These are phyloP conservation scores for Auriscalpium microsporum DNA, from an alignment of 768 basidiomycete species.

Conservation along the genomic window DNA sequence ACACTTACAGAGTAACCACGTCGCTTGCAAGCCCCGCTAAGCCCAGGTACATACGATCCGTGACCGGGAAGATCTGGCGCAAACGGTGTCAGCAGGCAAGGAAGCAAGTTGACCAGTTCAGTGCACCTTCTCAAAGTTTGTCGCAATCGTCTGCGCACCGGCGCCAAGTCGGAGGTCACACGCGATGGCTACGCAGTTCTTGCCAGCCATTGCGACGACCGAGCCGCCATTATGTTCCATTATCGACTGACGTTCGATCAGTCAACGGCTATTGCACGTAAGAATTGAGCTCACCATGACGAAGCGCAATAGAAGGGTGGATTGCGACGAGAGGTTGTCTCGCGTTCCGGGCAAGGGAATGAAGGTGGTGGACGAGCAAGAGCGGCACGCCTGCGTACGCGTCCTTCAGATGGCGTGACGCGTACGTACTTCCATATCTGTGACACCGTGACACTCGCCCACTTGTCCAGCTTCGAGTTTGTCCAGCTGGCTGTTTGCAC, in stretches of 20 bases:
- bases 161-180: constrained; percentile 85
- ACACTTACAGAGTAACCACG: constrained; percentile 76
- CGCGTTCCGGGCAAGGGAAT: too few relatives aligned
- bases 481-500: too few relatives aligned
- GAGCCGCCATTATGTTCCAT: constrained; percentile 97
- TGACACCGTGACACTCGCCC: too few relatives aligned
- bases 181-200: constrained; percentile 87
- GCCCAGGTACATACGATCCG: constrained; percentile 86
- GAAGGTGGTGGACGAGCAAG: too few relatives aligned
- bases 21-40: constrained; percentile 91
- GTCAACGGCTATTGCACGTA: neutral
- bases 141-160: constrained; percentile 76
- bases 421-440: too few relatives aligned
- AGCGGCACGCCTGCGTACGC: too few relatives aligned
- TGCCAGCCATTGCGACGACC: constrained; percentile 95
- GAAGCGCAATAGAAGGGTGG: too few relatives aligned
- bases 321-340: too few relatives aligned
- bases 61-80: constrained; percentile 82
- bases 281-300: too few relatives aligned
- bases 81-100: neutral
- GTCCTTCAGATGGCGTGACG: too few relatives aligned
- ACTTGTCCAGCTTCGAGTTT: too few relatives aligned
- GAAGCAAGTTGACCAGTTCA: neutral
- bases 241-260: constrained; percentile 48
- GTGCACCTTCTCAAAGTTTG: constrained; percentile 80